phyloP scores from a whole-genome alignment of 306 rosid species.

The Phaseolus lunatus region DNA sequence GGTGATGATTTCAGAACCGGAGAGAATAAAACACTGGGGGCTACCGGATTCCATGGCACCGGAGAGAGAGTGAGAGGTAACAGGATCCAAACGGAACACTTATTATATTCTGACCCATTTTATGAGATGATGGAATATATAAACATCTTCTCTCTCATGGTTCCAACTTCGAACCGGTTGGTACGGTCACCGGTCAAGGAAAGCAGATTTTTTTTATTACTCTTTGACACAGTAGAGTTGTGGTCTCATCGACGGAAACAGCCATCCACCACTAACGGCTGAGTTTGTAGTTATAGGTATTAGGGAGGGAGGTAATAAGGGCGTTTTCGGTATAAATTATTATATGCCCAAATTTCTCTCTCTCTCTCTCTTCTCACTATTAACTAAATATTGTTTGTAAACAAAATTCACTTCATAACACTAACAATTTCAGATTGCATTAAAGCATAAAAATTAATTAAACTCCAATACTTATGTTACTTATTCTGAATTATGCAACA shows the following conservation, averaged over 20 bases:
- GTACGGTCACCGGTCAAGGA: conserved; percentile 64
- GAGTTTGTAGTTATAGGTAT: conserved; percentile 19
- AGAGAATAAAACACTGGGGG: conserved; percentile 34
- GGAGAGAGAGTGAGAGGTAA: conserved; percentile 46
- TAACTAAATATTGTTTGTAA: too few species aligned
- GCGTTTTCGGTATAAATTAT: not conserved
- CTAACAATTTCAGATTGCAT: too few species aligned
- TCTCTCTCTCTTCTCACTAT: too few species aligned
- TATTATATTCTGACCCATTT: conserved; percentile 51
- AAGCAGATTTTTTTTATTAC: conserved; percentile 36
- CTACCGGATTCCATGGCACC: conserved; percentile 45
- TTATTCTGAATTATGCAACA: too few species aligned
- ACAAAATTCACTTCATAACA: too few species aligned
- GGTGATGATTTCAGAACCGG: conserved; percentile 44
- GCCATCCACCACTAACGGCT: conserved; percentile 50
- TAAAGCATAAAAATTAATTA: too few species aligned
- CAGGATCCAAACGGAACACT: conserved; percentile 57
- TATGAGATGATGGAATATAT: conserved; percentile 65
- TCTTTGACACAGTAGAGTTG: not conserved
- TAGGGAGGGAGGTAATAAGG: not conserved
- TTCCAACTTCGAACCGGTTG: conserved; percentile 48
- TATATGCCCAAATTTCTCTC: too few species aligned
- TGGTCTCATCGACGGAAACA: conserved; percentile 57
- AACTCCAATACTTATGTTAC: too few species aligned
- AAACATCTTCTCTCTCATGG: conserved; percentile 61